A percentile compares a stretch with the other conserved stretches of the same genome.
These are phyloP conservation scores for Pyrus hybrid DNA, from an alignment of 331 rosid species.

Conservation along the genomic window DNA sequence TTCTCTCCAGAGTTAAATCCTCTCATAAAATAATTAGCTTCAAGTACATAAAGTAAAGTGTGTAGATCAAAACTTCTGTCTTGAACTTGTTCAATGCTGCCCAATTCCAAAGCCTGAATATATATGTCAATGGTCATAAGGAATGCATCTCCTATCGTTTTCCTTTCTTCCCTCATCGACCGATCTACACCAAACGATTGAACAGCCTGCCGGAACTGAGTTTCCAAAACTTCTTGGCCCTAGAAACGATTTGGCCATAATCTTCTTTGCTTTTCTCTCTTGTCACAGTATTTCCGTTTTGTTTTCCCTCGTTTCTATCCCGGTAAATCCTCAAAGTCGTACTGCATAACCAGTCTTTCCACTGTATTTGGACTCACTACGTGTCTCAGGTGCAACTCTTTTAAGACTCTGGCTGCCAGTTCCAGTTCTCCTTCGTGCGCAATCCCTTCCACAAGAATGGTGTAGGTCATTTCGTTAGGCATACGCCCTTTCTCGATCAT, in stretches of 20 bases:
- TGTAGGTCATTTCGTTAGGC: constrained; percentile 76
- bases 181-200: background rate
- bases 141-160: background rate
- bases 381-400: constrained; percentile 41
- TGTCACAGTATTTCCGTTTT: background rate
- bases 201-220: background rate
- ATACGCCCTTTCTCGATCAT: constrained; percentile 62
- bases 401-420: constrained; percentile 53
- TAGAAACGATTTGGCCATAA: background rate
- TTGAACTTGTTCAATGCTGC: constrained; percentile 1
- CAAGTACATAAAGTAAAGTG: background rate
- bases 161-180: background rate
- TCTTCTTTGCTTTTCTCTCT: constrained; percentile 1
- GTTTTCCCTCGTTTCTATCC: constrained; percentile 3
- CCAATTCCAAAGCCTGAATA: constrained; percentile 16
- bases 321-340: constrained; percentile 44
- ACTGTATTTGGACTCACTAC: constrained; percentile 55
- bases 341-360: constrained; percentile 70
- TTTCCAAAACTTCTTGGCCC: background rate
- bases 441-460: constrained; percentile 75
- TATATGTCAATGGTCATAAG: constrained; percentile 18
- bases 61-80: background rate
- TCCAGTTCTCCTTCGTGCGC: too few relatives aligned
- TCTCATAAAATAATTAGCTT: background rate
- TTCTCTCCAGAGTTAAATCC: background rate